Conservation (phyloP, 495 filamentous ascomycete species). For the Astrothelium subdiscretum region DNA sequence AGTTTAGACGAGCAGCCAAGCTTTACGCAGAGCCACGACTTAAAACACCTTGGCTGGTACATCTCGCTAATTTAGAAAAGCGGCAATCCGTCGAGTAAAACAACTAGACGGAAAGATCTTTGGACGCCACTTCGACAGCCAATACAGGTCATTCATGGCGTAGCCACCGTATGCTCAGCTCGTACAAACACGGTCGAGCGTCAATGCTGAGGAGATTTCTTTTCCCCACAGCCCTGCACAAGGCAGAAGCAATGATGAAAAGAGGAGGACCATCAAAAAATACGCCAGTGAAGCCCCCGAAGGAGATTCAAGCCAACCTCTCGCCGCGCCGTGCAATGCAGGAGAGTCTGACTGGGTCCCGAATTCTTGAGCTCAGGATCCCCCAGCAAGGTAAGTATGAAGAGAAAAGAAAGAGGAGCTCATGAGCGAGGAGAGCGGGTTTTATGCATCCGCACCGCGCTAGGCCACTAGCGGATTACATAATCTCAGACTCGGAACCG, state of each 20-base stretch:
- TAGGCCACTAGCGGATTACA: not conserved
- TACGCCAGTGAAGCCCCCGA: conserved; percentile 11
- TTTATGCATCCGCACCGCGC: not conserved
- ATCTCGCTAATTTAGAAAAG: no score
- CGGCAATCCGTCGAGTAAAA: no score
- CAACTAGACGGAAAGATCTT: not conserved
- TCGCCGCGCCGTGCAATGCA: conserved; percentile 28
- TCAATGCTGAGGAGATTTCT: not conserved
- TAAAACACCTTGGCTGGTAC: no score
- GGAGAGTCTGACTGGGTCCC: conserved; percentile 8
- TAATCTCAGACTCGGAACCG: no score
- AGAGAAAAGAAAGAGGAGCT: not conserved
- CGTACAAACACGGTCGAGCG: no score
- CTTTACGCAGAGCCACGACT: no score
- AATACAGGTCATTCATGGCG: not conserved
- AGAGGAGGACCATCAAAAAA: not conserved
- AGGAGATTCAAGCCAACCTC: conserved; percentile 19
- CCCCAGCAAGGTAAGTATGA: not conserved
- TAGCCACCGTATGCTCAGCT: no score
- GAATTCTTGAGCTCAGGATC: conserved; percentile 2
- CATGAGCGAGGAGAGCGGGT: not conserved
- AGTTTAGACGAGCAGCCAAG: no score
- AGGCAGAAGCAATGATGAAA: conserved; percentile 1
- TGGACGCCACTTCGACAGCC: not conserved
- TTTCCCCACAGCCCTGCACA: not conserved